Evolutionary conservation across 1,139 yeast genomes (phyloP).

Genomic region (Magnusiomyces suaveolens): DNA sequence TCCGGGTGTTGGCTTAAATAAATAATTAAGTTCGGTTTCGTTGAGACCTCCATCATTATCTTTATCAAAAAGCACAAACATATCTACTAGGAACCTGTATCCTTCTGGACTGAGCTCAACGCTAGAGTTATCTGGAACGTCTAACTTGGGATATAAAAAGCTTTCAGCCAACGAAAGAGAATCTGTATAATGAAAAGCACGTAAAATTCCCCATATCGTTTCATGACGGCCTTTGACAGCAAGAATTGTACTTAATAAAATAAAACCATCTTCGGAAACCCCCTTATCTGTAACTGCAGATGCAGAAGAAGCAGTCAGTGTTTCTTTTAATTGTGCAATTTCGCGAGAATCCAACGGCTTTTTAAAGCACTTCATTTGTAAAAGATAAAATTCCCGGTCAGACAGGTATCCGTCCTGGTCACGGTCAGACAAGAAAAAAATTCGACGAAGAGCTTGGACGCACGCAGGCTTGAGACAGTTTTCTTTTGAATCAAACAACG

Average conservation of each 20-base stretch:
- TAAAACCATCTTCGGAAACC: slow-evolving; percentile 64
- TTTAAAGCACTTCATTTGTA: slow-evolving; percentile 71
- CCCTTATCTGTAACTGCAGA: slow-evolving; percentile 37
- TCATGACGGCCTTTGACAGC: slow-evolving; percentile 92
- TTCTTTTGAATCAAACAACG: slow-evolving; percentile 84
- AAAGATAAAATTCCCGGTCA: slow-evolving; percentile 54
- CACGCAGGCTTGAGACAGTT: slow-evolving; percentile 74
- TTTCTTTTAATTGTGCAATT: slow-evolving; percentile 40
- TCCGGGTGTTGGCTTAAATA: slow-evolving; percentile 88
- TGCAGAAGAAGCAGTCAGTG: slow-evolving; percentile 20
- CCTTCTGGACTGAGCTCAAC: slow-evolving; percentile 94
- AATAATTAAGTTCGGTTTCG: slow-evolving; percentile 52
- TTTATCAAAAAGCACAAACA: slow-evolving; percentile 75
- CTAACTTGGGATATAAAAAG: slow-evolving; percentile 66
- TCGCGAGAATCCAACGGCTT: slow-evolving; percentile 47
- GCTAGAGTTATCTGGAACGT: slow-evolving; percentile 65
- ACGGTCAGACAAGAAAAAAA: slow-evolving; percentile 74
- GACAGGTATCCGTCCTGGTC: slow-evolving; percentile 82
- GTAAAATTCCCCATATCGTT: slow-evolving; percentile 86
- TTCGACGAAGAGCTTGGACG: slow-evolving; percentile 61
- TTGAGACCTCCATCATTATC: slow-evolving; percentile 94
- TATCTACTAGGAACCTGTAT: slow-evolving; percentile 79
- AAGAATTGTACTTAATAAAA: slow-evolving; percentile 64
- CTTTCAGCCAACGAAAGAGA: slow-evolving; percentile 75
- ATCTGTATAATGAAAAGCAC: slow-evolving; percentile 85